A percentile compares a stretch with the other conserved stretches of the same genome.
These are phyloP conservation scores for Geranomyces variabilis DNA, from an alignment of 192 early-diverging fungal genomes.

Conservation along the genomic window DNA sequence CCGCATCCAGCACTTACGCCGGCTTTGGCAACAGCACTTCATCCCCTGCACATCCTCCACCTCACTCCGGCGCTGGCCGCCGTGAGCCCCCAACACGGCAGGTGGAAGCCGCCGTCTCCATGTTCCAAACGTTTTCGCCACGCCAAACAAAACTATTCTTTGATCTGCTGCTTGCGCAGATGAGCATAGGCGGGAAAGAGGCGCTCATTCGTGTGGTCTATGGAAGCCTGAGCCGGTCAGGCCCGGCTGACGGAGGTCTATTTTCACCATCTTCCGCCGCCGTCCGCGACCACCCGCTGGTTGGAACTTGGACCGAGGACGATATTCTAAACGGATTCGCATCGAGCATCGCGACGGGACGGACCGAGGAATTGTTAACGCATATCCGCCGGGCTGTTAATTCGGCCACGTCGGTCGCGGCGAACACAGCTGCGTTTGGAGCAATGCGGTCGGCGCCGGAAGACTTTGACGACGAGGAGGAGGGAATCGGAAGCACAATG, in stretches of 20 bases:
- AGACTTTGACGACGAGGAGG: neutral
- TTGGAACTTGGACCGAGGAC: neutral
- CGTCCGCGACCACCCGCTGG: neutral
- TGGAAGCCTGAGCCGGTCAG: neutral
- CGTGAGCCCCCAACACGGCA: neutral
- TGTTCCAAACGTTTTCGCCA: neutral
- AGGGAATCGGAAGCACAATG: neutral
- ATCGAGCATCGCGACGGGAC: neutral
- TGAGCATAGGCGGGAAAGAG: constrained; percentile 4
- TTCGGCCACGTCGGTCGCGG: neutral
- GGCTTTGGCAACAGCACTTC: neutral
- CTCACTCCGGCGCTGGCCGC: neutral
- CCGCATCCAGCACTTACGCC: too few relatives aligned
- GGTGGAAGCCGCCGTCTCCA: neutral
- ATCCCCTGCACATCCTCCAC: neutral
- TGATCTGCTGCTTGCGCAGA: constrained; percentile 1
- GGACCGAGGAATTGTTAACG: neutral
- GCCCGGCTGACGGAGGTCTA: neutral
- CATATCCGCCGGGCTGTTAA: neutral
- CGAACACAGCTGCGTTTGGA: neutral
- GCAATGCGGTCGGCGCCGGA: neutral
- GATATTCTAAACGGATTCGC: neutral
- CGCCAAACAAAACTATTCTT: constrained; percentile 3
- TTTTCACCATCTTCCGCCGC: neutral
- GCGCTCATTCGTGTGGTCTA: constrained; percentile 3